Conservation (phyloP, 495 filamentous ascomycete species). For the Aeminium ludgeri region DNA sequence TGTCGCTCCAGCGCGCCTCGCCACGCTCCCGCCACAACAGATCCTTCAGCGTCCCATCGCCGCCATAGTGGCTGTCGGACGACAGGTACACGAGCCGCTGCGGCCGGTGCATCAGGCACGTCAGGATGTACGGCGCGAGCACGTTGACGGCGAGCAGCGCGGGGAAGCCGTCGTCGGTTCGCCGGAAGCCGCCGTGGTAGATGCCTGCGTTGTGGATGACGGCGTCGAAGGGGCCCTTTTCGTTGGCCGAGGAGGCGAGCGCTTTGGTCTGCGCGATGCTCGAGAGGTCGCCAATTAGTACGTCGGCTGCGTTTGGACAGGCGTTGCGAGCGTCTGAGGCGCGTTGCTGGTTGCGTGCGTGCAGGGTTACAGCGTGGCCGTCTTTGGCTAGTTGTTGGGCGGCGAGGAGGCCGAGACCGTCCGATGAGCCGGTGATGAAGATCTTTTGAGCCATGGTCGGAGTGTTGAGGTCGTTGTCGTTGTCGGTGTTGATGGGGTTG, state of each 20-base stretch:
- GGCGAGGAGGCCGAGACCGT: constrained; percentile 35
- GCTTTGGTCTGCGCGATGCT: constrained; percentile 37
- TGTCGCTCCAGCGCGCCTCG: constrained; percentile 4
- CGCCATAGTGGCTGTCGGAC: constrained; percentile 33
- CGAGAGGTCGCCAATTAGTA: constrained; percentile 35
- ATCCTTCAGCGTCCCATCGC: constrained; percentile 29
- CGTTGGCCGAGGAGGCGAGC: constrained; percentile 34
- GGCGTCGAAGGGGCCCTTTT: constrained; percentile 30
- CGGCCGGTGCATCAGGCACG: constrained; percentile 35
- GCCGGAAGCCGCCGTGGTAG: constrained; percentile 15
- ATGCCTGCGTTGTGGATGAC: constrained; percentile 19
- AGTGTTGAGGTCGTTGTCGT: too few species aligned
- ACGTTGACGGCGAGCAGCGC: constrained; percentile 40
- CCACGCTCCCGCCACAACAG: constrained; percentile 16
- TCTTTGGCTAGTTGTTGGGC: constrained; percentile 33
- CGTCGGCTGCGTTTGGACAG: constrained; percentile 32
- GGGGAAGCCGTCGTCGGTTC: constrained; percentile 31
- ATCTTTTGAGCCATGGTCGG: constrained; percentile 20
- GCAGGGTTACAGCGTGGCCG: constrained; percentile 39
- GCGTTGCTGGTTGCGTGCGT: constrained; percentile 37
- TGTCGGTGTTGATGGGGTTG: too few species aligned
- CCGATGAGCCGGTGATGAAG: constrained; percentile 33
- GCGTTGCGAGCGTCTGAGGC: constrained; percentile 29
- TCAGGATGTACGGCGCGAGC: constrained; percentile 41
- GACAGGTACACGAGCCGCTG: constrained; percentile 36